A percentile compares a stretch with the other conserved stretches of the same genome.
phyloP scores from a whole-genome alignment of 1,284 basidiomycete species.

The Pseudozyma flocculosa region DNA sequence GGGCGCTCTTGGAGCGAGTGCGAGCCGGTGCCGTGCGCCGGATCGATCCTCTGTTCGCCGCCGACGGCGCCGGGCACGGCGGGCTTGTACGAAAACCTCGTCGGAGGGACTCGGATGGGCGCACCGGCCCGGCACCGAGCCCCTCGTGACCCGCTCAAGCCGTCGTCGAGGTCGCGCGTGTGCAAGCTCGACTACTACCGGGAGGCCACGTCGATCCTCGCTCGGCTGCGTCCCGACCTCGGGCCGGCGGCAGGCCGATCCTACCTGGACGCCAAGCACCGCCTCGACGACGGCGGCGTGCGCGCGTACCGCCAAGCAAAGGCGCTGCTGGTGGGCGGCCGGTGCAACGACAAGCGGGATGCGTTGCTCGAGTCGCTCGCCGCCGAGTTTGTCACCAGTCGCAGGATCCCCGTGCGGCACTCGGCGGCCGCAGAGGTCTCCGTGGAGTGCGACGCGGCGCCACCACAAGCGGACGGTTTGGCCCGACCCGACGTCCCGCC shows the following conservation, averaged over 20 bases:
- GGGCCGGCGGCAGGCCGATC: no score
- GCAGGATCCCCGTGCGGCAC: constrained; percentile 5
- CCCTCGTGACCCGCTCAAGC: constrained; percentile 9
- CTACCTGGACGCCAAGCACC: constrained; percentile 12
- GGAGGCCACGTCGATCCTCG: not conserved
- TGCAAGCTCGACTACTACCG: constrained; percentile 10
- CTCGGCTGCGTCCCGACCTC: not conserved
- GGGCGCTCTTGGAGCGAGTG: not conserved
- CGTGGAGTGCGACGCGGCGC: not conserved
- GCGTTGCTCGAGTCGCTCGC: constrained; percentile 2
- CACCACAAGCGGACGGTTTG: not conserved
- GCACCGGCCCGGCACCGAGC: constrained; percentile 13
- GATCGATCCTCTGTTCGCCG: constrained; percentile 7
- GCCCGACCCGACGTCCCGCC: not conserved
- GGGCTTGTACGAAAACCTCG: constrained; percentile 17
- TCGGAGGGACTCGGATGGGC: constrained; percentile 20
- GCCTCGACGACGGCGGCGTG: constrained; percentile 2
- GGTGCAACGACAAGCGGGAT: not conserved
- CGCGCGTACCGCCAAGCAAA: constrained; percentile 10
- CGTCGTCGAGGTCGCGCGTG: constrained; percentile 11
- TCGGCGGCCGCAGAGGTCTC: not conserved
- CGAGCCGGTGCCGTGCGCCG: constrained; percentile 15
- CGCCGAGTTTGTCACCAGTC: constrained; percentile 9
- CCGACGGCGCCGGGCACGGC: not conserved
- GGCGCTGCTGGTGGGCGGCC: constrained; percentile 8